phyloP scores from a whole-genome alignment of 345 rosid genomes.

The Erucastrum elatum region DNA sequence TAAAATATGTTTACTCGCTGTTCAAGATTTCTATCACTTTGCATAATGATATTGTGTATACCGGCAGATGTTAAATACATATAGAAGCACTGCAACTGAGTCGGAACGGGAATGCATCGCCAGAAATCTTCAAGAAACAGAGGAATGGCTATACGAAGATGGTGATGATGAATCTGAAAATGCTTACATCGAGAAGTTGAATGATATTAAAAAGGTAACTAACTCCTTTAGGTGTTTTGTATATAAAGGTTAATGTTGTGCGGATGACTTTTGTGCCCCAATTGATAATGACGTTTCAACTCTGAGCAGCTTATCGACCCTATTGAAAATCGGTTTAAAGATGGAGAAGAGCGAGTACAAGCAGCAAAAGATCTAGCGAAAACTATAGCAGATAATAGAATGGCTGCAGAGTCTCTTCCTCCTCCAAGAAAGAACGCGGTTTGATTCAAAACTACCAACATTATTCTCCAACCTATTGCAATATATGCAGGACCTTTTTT shows the following conservation, averaged over 20 bases:
- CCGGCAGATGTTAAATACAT: constrained; percentile 59
- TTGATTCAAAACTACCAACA: constrained; percentile 21
- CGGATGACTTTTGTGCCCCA: not conserved
- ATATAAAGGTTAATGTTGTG: constrained; percentile 7
- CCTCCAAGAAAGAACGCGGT: constrained; percentile 55
- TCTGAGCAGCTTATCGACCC: constrained; percentile 65
- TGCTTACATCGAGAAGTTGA: constrained; percentile 55
- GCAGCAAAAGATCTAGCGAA: constrained; percentile 59
- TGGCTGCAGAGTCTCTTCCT: constrained; percentile 53
- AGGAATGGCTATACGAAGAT: constrained; percentile 86
- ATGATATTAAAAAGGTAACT: constrained; percentile 60
- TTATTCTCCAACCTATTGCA: not conserved
- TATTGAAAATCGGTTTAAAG: constrained; percentile 58
- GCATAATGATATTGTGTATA: not conserved
- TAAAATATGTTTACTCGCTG: not conserved
- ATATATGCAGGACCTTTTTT: too few species aligned
- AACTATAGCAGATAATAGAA: constrained; percentile 48
- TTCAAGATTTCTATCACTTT: not conserved
- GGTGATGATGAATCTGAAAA: constrained; percentile 75
- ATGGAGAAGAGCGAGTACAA: constrained; percentile 60
- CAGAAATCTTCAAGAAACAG: constrained; percentile 65
- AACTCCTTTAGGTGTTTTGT: not conserved
- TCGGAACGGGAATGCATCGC: constrained; percentile 62
- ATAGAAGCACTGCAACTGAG: constrained; percentile 57
- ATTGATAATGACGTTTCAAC: constrained; percentile 2